Evolutionary conservation across 352 stramenopile species (phyloP), one percentile per base, ranked within the genome.

Genomic region (Phytophthora foliorum): DNA sequence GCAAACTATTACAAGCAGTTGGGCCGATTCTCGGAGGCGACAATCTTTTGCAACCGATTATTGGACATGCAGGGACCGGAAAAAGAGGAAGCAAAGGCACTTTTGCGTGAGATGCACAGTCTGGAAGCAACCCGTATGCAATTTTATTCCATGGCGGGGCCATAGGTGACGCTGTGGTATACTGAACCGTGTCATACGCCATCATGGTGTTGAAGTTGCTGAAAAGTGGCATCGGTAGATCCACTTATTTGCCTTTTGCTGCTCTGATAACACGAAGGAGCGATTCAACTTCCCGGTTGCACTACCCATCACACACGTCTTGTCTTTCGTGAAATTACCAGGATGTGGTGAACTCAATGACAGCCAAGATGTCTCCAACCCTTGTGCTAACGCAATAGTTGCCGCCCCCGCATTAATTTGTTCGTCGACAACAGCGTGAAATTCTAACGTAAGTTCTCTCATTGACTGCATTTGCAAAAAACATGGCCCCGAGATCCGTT

Each of bases 1-100:
- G 86, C 83, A 16, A 90, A 93, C 55, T 96, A 92, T 66, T 94
- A 86, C 67, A 94, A 93, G 67, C 75, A 94, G 24, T 46, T 91
- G n/a, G 76, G 79, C 1, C 69, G 60, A 19, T 92, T 88, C 27
- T 41, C 60, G 0, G 75, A 86, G 42, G 86, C 88, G 6, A 80
- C 69, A 17, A 74, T 91, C 22, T 91, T 92, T 56, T 96, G 88
- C 71, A 93, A 92, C 45, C 79, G 86, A 13, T 67, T 96, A 19
- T 31, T 94, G 21, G 88, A 96, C 32, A 76, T 93, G 41, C 83
- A 92, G 49, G 88, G 88, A 3, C 87, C 85, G 1, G 86, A 94
- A 48, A 91, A 92, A 61, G 88, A 96, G 58, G 88, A 96, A 63
- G 88, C 86, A 19, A 96, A 93, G 66, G 82, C 85, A 19, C 63